phyloP scores from a whole-genome alignment of 2,329 filamentous ascomycete species.

The Aspergillus tamarii region DNA sequence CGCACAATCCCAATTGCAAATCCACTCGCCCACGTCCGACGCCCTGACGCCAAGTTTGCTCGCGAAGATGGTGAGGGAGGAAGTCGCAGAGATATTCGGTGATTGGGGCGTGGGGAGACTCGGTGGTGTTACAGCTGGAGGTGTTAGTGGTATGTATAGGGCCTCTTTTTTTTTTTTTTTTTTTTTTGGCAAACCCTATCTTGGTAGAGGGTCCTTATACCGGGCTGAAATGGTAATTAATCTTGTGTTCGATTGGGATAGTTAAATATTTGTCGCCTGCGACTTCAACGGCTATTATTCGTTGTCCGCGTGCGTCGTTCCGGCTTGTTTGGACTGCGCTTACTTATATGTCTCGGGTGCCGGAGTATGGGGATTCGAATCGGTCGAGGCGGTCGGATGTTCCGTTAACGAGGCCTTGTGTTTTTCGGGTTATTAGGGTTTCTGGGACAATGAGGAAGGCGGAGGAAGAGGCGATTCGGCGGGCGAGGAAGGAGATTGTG shows the following conservation, averaged over 20 bases:
- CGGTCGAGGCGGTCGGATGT: constrained; percentile 23
- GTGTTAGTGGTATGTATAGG: constrained; percentile 63
- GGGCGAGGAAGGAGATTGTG: constrained; percentile 72
- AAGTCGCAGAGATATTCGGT: constrained; percentile 76
- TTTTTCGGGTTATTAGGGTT: constrained; percentile 82
- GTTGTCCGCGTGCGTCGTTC: constrained; percentile 80
- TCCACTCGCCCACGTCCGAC: constrained; percentile 78
- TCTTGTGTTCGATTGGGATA: constrained; percentile 37
- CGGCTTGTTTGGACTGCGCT: constrained; percentile 88
- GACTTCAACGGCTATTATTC: constrained; percentile 92
- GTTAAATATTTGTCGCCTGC: constrained; percentile 91
- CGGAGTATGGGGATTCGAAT: constrained; percentile 54
- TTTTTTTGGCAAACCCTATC: background rate
- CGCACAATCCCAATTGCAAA: constrained; percentile 66
- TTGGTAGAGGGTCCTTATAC: background rate
- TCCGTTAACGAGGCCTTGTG: constrained; percentile 57
- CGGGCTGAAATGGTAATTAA: background rate
- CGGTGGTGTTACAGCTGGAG: constrained; percentile 68
- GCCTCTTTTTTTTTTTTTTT: background rate
- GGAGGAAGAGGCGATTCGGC: constrained; percentile 83
- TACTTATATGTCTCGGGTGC: constrained; percentile 75
- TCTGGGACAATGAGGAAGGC: constrained; percentile 92
- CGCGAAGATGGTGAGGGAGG: constrained; percentile 68
- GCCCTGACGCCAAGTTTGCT: constrained; percentile 69
- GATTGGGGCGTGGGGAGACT: constrained; percentile 72